Percentiles rank a stretch among this genome's conserved stretches.
These are phyloP conservation scores for Salicornia ramosissima DNA, from an alignment of 148 eudicot species.

Conservation along the genomic window DNA sequence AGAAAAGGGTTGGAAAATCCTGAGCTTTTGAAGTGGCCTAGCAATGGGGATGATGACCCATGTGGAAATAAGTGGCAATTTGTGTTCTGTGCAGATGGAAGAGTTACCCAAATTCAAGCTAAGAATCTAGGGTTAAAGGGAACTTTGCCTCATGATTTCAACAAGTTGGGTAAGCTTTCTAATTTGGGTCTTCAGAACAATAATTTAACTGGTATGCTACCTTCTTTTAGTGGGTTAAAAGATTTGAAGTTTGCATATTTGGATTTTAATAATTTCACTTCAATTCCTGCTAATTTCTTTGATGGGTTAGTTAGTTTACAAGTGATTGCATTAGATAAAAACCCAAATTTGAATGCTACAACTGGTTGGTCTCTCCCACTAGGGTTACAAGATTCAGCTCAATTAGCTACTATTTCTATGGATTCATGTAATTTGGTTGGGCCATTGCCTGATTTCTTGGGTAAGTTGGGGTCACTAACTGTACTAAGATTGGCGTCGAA, in stretches of 20 bases:
- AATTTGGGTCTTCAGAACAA: constrained; percentile 88
- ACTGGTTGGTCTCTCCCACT: constrained; percentile 75
- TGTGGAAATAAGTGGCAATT: constrained; percentile 79
- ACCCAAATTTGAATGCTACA: constrained; percentile 54
- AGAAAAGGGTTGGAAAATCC: constrained; percentile 66
- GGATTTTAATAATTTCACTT: constrained; percentile 70
- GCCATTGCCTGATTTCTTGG: constrained; percentile 74
- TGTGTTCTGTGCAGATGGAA: constrained; percentile 47
- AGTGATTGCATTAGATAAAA: constrained; percentile 69
- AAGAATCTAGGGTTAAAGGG: constrained; percentile 62
- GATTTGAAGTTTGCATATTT: constrained; percentile 55
- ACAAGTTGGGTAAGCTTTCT: constrained; percentile 46
- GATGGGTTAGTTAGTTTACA: constrained; percentile 66
- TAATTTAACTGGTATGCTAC: constrained; percentile 62
- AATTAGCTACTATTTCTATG: constrained; percentile 51
- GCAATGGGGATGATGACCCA: constrained; percentile 53
- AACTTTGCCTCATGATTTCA: constrained; percentile 61
- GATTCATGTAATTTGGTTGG: constrained; percentile 71
- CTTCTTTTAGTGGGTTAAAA: constrained; percentile 67
- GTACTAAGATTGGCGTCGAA: constrained; percentile 53
- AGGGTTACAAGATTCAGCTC: constrained; percentile 56
- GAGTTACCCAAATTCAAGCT: constrained; percentile 75
- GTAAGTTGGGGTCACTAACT: constrained; percentile 52
- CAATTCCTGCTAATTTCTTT: constrained; percentile 83
- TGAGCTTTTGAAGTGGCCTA: constrained; percentile 81